Evolutionary conservation across 108 stramenopile genomes (phyloP), one percentile per base, ranked within the genome.

Genomic region (Stephanodiscus triporus): DNA sequence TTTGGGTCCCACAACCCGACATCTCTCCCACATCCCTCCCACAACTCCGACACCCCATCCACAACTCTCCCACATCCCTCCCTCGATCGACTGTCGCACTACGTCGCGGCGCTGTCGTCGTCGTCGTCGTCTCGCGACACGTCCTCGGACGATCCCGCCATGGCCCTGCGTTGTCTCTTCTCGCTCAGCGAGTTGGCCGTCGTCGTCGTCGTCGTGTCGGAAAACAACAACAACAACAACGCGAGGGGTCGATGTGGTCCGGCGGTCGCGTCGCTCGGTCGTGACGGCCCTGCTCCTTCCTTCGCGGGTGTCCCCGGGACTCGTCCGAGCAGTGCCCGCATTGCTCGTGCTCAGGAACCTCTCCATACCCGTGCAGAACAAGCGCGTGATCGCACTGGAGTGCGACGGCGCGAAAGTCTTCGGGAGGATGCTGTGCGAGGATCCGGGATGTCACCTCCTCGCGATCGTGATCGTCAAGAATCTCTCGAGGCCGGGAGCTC

Each of bases 381-480:
- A 91, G 42, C 51, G 78, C 6, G 9, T 38, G 23, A 81, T 89
- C 54, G 88, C 87, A 16, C 40, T 91, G 55, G 72, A 85, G 2
- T 70, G 54, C 67, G 63, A 64, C 10, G 90, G 87, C 0, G 87
- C 76, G 3, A 63, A 70, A 19, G 62, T 82, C 16, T 56, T 91
- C 23, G 65, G 80, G 14, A 47, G 63, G 16, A 29, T 89, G 38
- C 58, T 91, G 50, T 81, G 84, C 45, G 64, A 78, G 37, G 87
- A 91, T 84, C 88, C 88, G 32, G 82, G 75, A 14, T 88, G 88
- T 63, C 88, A 89, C 71, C 56, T 89, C 19, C 23, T 88, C 38
- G 90, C 86, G 6, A 87, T 91, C 34, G 74, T 91, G 22, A 50
- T 91, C 63, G 90, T 89, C 4, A 91, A 91, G n/a, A n/a, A n/a